Evolutionary conservation across 1,139 yeast species (phyloP).

Genomic region (Lodderomyces theae): DNA sequence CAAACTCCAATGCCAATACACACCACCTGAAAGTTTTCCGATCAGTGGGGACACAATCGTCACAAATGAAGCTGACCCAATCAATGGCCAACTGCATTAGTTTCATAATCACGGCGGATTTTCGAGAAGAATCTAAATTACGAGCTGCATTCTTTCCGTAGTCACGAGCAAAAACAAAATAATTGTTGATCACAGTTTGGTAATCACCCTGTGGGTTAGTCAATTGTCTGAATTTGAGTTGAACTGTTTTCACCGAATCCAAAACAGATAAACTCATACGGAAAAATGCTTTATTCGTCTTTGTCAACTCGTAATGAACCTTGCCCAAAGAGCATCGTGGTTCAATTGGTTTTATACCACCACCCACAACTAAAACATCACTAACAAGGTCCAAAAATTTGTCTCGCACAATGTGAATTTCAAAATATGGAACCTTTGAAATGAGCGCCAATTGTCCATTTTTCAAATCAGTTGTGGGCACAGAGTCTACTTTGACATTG

Average conservation of each 20-base stretch:
- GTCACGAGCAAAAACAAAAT: constrained; percentile 80
- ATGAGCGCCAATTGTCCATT: constrained; percentile 73
- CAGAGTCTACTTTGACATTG: constrained; percentile 49
- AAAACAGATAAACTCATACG: constrained; percentile 67
- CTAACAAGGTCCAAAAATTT: constrained; percentile 52
- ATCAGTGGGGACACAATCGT: constrained; percentile 92
- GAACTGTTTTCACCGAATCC: constrained; percentile 57
- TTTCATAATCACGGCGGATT: constrained; percentile 68
- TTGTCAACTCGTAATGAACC: constrained; percentile 72
- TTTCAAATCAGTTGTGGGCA: constrained; percentile 49
- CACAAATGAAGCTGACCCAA: constrained; percentile 91
- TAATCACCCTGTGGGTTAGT: constrained; percentile 54
- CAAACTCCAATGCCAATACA: constrained; percentile 91
- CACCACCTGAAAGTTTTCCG: constrained; percentile 93
- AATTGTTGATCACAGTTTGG: constrained; percentile 74
- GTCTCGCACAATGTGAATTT: constrained; percentile 36
- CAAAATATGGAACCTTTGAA: constrained; percentile 44
- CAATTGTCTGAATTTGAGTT: constrained; percentile 39
- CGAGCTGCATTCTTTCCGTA: constrained; percentile 72
- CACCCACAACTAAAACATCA: constrained; percentile 49
- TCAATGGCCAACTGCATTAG: constrained; percentile 76
- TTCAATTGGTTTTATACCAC: constrained; percentile 42
- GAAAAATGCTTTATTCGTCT: constrained; percentile 66
- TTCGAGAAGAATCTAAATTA: constrained; percentile 61
- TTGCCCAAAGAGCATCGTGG: constrained; percentile 69